phyloP scores from a whole-genome alignment of 1,139 yeast species.

The Candida smagusa region DNA sequence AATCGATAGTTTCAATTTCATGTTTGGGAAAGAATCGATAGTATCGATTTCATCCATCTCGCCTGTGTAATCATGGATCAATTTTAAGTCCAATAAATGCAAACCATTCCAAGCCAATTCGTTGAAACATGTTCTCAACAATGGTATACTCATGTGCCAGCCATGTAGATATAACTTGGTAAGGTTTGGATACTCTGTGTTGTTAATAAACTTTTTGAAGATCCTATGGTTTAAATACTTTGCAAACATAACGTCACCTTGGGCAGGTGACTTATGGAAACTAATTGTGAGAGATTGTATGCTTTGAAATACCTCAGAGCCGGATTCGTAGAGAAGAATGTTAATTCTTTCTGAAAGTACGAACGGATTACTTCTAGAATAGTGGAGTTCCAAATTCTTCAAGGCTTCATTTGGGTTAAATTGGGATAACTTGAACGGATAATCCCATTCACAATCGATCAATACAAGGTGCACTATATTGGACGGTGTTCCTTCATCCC shows the following conservation, averaged over 20 bases:
- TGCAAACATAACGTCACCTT: conserved; percentile 7
- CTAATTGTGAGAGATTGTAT: conserved; percentile 19
- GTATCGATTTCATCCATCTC: conserved; percentile 2
- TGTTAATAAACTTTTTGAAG: conserved; percentile 16
- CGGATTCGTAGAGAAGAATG: conserved; percentile 22
- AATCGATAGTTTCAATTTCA: conserved; percentile 8
- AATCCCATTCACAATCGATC: conserved; percentile 43
- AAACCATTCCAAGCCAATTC: conserved; percentile 8
- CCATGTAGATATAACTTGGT: conserved; percentile 20
- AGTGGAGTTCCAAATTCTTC: conserved; percentile 22
- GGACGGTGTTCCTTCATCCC: conserved; percentile 16
- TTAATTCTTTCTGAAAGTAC: conserved; percentile 37
- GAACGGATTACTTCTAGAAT: conserved; percentile 29
- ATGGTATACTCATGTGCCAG: conserved; percentile 18
- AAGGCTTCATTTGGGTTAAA: conserved; percentile 29
- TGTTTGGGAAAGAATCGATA: conserved; percentile 7
- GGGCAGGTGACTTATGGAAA: conserved; percentile 6
- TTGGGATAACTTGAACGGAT: conserved; percentile 35
- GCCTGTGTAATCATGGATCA: conserved; percentile 7
- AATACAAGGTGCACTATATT: conserved; percentile 16
- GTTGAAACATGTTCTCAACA: conserved; percentile 3
- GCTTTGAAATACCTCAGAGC: conserved; percentile 19
- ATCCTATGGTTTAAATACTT: conserved; percentile 8
- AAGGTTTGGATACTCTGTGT: conserved; percentile 19
- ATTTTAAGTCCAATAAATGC: conserved; percentile 8